Percentiles rank a stretch among this genome's conserved stretches.
These are phyloP conservation scores for Lojkania enalia DNA, from an alignment of 2,329 filamentous ascomycete species.

Conservation along the genomic window DNA sequence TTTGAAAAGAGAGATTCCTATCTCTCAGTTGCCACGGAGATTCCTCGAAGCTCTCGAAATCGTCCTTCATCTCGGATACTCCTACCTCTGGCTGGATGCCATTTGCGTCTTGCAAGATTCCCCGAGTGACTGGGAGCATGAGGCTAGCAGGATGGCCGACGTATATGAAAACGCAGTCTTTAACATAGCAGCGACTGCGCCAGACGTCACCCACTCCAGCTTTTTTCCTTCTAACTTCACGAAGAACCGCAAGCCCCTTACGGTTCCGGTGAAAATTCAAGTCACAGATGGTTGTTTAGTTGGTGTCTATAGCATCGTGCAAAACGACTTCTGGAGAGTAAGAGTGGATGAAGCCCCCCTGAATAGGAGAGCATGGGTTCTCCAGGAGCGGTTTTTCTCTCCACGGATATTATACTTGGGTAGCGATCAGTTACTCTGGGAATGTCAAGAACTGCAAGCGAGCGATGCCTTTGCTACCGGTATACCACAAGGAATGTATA, in stretches of 20 bases:
- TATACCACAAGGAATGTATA: too few relatives aligned
- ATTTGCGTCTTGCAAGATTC: conserved; percentile 1
- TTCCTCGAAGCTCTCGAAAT: not conserved
- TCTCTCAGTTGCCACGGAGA: not conserved
- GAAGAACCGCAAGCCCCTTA: not conserved
- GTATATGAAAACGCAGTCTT: not conserved
- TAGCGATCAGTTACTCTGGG: conserved; percentile 1
- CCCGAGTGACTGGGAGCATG: not conserved
- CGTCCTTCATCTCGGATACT: not conserved
- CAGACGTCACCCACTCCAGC: not conserved
- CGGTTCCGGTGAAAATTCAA: not conserved
- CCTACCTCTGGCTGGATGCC: not conserved
- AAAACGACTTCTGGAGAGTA: not conserved
- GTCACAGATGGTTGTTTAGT: not conserved
- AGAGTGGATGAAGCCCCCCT: not conserved
- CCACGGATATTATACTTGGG: conserved; percentile 1
- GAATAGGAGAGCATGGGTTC: conserved; percentile 2
- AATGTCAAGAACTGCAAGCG: conserved; percentile 2
- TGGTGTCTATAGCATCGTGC: not conserved
- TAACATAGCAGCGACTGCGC: conserved; percentile 7
- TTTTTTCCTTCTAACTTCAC: not conserved
- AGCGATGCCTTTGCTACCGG: not conserved
- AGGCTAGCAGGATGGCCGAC: conserved; percentile 4
- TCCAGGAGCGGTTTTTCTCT: conserved; percentile 4
- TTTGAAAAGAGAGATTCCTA: not conserved